Evolutionary conservation across 2,329 filamentous ascomycete genomes (phyloP).

Genomic region (Microcyclosporella mali): DNA sequence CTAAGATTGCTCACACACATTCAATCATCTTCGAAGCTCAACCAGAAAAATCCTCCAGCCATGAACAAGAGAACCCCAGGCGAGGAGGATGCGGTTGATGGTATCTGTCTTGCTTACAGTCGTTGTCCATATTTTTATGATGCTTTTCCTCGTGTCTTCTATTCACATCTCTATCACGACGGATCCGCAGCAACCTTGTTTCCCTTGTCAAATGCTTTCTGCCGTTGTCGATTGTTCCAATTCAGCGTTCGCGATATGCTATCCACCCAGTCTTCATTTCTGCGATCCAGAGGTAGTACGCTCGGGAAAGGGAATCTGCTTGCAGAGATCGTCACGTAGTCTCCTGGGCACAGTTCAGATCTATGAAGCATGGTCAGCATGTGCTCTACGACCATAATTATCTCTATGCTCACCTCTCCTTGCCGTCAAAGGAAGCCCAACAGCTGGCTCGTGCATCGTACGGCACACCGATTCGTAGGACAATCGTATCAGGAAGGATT

Average conservation of each 20-base stretch:
- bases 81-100: too few relatives aligned
- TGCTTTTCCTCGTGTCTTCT: background rate
- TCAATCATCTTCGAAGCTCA: too few relatives aligned
- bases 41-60: too few relatives aligned
- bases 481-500: slow-evolving; percentile 91
- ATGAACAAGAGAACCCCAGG: too few relatives aligned
- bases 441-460: slow-evolving; percentile 83
- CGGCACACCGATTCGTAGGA: slow-evolving; percentile 86
- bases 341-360: slow-evolving; percentile 63
- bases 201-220: slow-evolving; percentile 53
- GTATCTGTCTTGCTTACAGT: too few relatives aligned
- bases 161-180: background rate
- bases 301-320: slow-evolving; percentile 74
- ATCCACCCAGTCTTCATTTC: slow-evolving; percentile 75
- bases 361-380: slow-evolving; percentile 10
- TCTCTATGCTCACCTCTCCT: slow-evolving; percentile 56
- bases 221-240: slow-evolving; percentile 74
- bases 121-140: too few relatives aligned
- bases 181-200: background rate
- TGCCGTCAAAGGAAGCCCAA: slow-evolving; percentile 97
- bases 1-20: too few relatives aligned
- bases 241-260: slow-evolving; percentile 72
- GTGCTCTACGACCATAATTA: background rate
- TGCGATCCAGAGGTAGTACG: slow-evolving; percentile 62
- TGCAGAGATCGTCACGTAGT: slow-evolving; percentile 79